Conservation (phyloP, 306 rosid species). For the Ochetophila trinervis region DNA sequence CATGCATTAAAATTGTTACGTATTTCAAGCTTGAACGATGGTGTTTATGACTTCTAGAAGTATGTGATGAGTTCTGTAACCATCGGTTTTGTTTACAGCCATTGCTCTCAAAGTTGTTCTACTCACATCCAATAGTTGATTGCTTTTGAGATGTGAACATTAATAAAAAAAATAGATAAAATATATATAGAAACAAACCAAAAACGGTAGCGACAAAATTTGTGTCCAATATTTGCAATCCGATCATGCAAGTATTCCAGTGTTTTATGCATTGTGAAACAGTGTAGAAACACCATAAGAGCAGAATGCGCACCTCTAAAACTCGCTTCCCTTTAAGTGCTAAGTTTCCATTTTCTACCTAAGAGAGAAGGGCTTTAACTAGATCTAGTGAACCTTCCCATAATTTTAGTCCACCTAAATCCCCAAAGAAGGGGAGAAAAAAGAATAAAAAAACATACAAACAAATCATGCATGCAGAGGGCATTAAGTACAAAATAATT, state of each 20-base stretch:
- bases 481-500: background rate
- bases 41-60: background rate
- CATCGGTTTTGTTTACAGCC: too few species aligned
- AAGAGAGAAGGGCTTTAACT: slow-evolving; percentile 61
- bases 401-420: slow-evolving; percentile 79
- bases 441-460: background rate
- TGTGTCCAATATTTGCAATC: background rate
- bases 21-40: background rate
- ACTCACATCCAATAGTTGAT: background rate
- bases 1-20: background rate
- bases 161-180: background rate
- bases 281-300: slow-evolving; percentile 32
- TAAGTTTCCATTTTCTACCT: slow-evolving; percentile 45
- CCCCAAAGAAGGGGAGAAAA: slow-evolving; percentile 5
- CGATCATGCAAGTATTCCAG: background rate
- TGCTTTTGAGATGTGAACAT: background rate
- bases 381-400: slow-evolving; percentile 95
- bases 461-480: slow-evolving; percentile 5
- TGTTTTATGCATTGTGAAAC: background rate
- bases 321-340: slow-evolving; percentile 61
- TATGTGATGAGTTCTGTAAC: too few species aligned
- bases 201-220: background rate
- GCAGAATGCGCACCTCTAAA: slow-evolving; percentile 66
- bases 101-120: background rate
- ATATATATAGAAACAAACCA: too few species aligned